A percentile compares a stretch with the other conserved stretches of the same genome.
Conservation (phyloP, 2,329 filamentous ascomycete species). For the Diaporthe australafricana region DNA sequence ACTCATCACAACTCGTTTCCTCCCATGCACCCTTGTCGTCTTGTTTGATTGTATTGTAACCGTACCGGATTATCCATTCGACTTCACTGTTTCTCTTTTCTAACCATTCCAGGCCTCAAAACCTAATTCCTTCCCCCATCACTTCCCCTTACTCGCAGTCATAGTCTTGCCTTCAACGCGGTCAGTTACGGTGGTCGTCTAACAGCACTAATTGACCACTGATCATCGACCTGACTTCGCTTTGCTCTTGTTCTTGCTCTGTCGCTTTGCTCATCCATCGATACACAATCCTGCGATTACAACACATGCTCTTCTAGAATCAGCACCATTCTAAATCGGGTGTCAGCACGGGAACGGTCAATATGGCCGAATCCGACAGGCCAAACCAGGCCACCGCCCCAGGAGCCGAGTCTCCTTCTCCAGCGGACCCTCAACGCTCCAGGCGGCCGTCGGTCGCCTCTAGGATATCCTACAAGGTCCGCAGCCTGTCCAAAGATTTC, state of each 20-base stretch:
- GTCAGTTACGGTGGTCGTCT: neutral
- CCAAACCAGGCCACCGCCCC: conserved; percentile 19
- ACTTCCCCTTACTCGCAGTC: neutral
- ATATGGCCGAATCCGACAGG: conserved; percentile 33
- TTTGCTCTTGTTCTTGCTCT: neutral
- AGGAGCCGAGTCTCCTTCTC: conserved; percentile 2
- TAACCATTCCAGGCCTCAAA: neutral
- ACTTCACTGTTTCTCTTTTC: conserved; percentile 1
- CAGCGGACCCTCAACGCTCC: conserved; percentile 25
- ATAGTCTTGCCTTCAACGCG: neutral
- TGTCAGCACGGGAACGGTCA: conserved; percentile 1
- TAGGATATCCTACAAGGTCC: conserved; percentile 32
- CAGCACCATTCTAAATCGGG: neutral
- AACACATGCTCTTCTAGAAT: neutral
- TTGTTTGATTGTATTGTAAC: conserved; percentile 16
- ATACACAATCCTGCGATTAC: neutral
- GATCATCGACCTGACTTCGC: neutral
- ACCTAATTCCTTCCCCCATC: neutral
- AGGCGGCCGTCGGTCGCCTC: conserved; percentile 38
- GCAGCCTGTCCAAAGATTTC: conserved; percentile 48
- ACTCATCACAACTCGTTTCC: conserved; percentile 14
- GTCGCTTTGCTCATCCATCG: neutral
- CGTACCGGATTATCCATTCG: neutral
- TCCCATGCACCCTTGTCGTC: neutral
- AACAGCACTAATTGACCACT: neutral